These are phyloP conservation scores for Hanseniaspora lachancei DNA, from an alignment of 805 yeast species.

Conservation along the genomic window DNA sequence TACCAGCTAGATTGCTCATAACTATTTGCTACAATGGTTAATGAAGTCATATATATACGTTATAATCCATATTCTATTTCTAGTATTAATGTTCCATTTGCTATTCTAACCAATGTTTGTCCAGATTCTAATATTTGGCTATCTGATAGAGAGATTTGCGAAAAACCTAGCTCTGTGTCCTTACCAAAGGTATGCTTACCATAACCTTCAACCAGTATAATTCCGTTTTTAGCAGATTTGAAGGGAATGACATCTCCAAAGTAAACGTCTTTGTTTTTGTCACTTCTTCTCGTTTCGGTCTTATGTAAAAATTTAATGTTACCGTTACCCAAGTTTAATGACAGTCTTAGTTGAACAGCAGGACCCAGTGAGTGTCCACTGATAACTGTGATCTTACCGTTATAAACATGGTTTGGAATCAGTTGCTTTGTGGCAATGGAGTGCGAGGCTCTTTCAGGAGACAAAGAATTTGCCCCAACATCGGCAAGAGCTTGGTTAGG, in stretches of 20 bases:
- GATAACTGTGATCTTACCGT: slow-evolving; percentile 16
- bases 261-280: slow-evolving; percentile 32
- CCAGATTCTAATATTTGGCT: slow-evolving; percentile 25
- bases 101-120: slow-evolving; percentile 23
- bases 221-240: slow-evolving; percentile 50
- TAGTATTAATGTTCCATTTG: slow-evolving; percentile 23
- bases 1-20: no score
- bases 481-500: slow-evolving; percentile 24
- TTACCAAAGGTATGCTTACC: slow-evolving; percentile 65
- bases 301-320: slow-evolving; percentile 45
- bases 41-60: neutral
- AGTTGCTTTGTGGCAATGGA: slow-evolving; percentile 16
- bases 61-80: slow-evolving; percentile 20
- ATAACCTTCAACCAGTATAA: slow-evolving; percentile 45
- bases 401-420: slow-evolving; percentile 17
- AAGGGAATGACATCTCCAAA: slow-evolving; percentile 60
- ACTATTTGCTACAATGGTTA: neutral
- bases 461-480: slow-evolving; percentile 13
- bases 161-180: slow-evolving; percentile 49
- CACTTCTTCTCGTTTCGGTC: slow-evolving; percentile 45
- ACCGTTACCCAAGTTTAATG: slow-evolving; percentile 33
- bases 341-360: slow-evolving; percentile 40
- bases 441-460: slow-evolving; percentile 14
- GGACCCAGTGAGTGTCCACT: slow-evolving; percentile 28
- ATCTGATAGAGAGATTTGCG: slow-evolving; percentile 40